Evolutionary conservation across 108 stramenopile genomes (phyloP).

Genomic region (Cyclotella atomus): DNA sequence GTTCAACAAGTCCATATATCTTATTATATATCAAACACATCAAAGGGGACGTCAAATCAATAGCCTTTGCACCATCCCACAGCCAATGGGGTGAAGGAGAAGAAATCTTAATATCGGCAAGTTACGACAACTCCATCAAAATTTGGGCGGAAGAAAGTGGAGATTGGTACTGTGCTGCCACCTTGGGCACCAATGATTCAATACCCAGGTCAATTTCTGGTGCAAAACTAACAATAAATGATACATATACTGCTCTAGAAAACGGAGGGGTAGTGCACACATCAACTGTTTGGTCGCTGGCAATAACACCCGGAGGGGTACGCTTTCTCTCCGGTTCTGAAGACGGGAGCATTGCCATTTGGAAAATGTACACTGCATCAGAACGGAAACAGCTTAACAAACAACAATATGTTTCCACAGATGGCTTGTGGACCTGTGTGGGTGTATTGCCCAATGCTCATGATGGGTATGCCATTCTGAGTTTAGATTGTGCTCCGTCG

Average conservation of each 20-base stretch:
- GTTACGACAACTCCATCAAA: slow-evolving; percentile 93
- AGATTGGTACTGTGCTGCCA: slow-evolving; percentile 94
- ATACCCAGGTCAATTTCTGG: background rate
- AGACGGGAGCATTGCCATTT: slow-evolving; percentile 76
- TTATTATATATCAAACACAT: background rate
- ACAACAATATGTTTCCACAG: slow-evolving; percentile 11
- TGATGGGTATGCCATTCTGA: slow-evolving; percentile 59
- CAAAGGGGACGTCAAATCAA: slow-evolving; percentile 88
- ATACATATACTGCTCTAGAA: background rate
- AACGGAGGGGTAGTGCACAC: slow-evolving; percentile 54
- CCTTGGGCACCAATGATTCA: slow-evolving; percentile 47
- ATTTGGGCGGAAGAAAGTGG: slow-evolving; percentile 96
- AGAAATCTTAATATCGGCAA: slow-evolving; percentile 80
- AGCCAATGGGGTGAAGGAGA: slow-evolving; percentile 83
- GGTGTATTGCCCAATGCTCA: slow-evolving; percentile 74
- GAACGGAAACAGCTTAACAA: slow-evolving; percentile 42
- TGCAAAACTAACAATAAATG: background rate
- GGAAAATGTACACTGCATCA: slow-evolving; percentile 65
- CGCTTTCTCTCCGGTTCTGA: slow-evolving; percentile 82
- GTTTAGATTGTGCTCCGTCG: slow-evolving; percentile 82
- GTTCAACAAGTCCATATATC: background rate
- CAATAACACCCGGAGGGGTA: slow-evolving; percentile 77
- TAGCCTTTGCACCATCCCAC: slow-evolving; percentile 86
- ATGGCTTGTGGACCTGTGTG: slow-evolving; percentile 79
- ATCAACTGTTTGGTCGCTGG: slow-evolving; percentile 91